Conservation (phyloP, 2,329 filamentous ascomycete genomes). For the Pestalotiopsis sp. region DNA sequence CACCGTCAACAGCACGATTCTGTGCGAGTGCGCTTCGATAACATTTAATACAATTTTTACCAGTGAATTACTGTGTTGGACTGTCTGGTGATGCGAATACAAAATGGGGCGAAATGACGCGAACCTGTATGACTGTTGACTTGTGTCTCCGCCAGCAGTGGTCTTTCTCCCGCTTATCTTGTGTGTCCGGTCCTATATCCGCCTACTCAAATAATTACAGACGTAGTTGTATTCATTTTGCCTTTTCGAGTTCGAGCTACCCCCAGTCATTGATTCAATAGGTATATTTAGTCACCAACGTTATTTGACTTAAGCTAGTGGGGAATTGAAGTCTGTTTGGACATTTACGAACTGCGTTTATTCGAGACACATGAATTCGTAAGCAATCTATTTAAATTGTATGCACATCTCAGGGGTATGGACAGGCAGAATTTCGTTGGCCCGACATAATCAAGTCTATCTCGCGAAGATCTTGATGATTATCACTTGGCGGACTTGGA, state of each 20-base stretch:
- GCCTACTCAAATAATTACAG: too few species aligned
- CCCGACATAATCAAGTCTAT: too few species aligned
- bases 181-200: too few species aligned
- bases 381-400: background rate
- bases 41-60: background rate
- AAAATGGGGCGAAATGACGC: background rate
- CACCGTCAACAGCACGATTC: background rate
- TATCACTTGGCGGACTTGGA: too few species aligned
- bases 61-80: background rate
- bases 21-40: background rate
- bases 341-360: background rate
- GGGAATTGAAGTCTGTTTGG: background rate
- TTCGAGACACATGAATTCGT: background rate
- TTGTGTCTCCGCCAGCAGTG: background rate
- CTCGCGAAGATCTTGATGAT: too few species aligned
- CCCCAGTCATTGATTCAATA: background rate
- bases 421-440: too few species aligned
- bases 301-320: background rate
- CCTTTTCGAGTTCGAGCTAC: too few species aligned
- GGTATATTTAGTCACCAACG: background rate
- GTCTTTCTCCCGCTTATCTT: too few species aligned
- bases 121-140: background rate
- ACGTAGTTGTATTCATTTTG: too few species aligned
- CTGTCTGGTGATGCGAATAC: background rate
- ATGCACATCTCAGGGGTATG: too few species aligned